Percentiles rank a stretch among this genome's conserved stretches.
These are phyloP conservation scores for Quercus parvula DNA, from an alignment of 306 rosid species.

Conservation along the genomic window DNA sequence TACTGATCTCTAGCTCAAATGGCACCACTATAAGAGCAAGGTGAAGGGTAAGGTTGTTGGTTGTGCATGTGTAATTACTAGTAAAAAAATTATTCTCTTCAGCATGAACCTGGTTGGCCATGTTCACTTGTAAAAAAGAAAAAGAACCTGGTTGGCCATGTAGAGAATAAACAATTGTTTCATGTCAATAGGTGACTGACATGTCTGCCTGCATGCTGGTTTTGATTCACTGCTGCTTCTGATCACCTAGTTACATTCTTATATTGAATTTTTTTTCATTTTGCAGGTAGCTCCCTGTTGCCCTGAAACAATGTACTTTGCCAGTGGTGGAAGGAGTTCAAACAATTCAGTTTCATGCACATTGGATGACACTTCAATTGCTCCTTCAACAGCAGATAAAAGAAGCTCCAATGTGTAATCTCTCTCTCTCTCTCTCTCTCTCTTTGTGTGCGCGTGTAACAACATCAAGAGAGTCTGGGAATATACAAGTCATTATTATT, in stretches of 20 bases:
- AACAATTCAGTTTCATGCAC: slow-evolving; percentile 35
- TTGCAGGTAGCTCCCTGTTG: slow-evolving; percentile 53
- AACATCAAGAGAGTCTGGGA: not conserved
- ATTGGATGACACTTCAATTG: slow-evolving; percentile 33
- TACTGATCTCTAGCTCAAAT: too few species aligned
- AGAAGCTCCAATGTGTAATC: slow-evolving; percentile 55
- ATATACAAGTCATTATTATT: not conserved
- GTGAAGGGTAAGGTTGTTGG: too few species aligned
- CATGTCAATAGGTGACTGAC: not conserved
- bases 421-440: slow-evolving; percentile 23
- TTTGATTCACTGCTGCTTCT: slow-evolving; percentile 11
- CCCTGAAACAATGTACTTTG: slow-evolving; percentile 32
- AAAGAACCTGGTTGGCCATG: not conserved
- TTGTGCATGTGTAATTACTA: too few species aligned
- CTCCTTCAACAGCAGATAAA: slow-evolving; percentile 34
- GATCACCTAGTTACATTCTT: slow-evolving; percentile 9
- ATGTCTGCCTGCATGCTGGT: not conserved
- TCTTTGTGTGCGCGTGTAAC: slow-evolving; percentile 5
- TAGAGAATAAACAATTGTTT: not conserved
- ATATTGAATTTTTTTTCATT: slow-evolving; percentile 17
- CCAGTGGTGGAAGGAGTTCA: slow-evolving; percentile 34
- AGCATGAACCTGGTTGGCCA: not conserved
- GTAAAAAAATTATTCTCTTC: too few species aligned
- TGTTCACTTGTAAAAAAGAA: not conserved
- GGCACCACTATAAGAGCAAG: too few species aligned